These are phyloP conservation scores for Allium fistulosum DNA, from an alignment of 106 monocot genomes.

Conservation along the genomic window DNA sequence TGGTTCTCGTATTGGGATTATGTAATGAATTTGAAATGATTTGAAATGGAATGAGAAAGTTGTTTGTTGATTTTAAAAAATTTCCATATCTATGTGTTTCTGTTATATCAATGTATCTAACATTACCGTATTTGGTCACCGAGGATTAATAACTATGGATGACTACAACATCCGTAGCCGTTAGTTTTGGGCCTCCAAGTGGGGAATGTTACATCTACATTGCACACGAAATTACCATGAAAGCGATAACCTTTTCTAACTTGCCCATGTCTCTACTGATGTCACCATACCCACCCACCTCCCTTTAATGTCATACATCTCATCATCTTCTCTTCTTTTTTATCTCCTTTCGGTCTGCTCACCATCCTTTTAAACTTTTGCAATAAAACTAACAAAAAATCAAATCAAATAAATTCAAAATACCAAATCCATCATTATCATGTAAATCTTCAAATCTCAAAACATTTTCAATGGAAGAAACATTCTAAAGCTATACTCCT, in stretches of 20 bases:
- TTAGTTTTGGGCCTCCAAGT: too few species aligned
- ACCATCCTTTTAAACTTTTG: neutral
- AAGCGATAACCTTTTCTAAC: neutral
- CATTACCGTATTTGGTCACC: too few species aligned
- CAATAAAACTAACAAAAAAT: neutral
- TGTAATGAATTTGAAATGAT: too few species aligned
- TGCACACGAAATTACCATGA: neutral
- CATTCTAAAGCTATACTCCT: constrained; percentile 31
- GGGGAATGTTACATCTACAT: too few species aligned
- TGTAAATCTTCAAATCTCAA: neutral
- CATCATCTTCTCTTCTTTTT: constrained; percentile 9
- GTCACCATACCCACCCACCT: constrained; percentile 14
- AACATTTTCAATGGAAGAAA: constrained; percentile 24
- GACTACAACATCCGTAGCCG: too few species aligned
- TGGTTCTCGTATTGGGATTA: too few species aligned
- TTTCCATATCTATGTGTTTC: too few species aligned
- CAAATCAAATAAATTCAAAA: too few species aligned
- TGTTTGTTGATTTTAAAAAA: too few species aligned
- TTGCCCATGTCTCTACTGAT: neutral
- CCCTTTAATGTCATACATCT: constrained; percentile 8
- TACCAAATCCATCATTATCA: neutral
- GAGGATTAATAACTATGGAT: too few species aligned
- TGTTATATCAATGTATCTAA: too few species aligned
- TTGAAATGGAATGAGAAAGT: too few species aligned
- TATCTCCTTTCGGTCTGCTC: constrained; percentile 3